These are phyloP conservation scores for Wallacemonas rigidus DNA, from an alignment of 208 protist species.

Conservation along the genomic window DNA sequence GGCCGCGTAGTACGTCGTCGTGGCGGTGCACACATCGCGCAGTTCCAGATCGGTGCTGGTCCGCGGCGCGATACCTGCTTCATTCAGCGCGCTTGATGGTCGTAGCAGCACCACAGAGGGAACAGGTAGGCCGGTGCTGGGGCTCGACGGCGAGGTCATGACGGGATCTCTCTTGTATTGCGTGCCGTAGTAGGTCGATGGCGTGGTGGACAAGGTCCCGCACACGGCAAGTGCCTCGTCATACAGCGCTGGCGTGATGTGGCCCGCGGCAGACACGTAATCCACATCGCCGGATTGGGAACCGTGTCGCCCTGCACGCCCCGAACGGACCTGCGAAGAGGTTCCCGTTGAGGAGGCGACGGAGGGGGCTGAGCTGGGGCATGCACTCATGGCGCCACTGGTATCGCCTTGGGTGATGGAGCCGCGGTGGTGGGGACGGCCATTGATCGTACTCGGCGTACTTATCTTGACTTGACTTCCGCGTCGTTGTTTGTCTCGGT, in stretches of 20 bases:
- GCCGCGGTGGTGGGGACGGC: background rate
- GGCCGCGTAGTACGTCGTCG: constrained; percentile 11
- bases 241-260: background rate
- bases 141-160: background rate
- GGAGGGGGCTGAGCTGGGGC: background rate
- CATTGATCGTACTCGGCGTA: background rate
- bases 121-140: constrained; percentile 14
- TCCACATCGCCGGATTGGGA: too few species aligned
- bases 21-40: background rate
- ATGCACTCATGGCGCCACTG: background rate
- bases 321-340: too few species aligned
- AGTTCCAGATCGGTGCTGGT: constrained; percentile 18
- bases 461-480: background rate
- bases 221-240: background rate
- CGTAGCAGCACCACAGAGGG: constrained; percentile 30
- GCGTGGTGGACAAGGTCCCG: background rate
- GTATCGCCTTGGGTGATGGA: too few species aligned
- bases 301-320: too few species aligned
- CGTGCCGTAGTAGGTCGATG: constrained; percentile 14
- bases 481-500: background rate
- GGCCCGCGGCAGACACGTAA: background rate
- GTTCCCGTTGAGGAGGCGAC: too few species aligned
- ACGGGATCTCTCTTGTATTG: constrained; percentile 12
- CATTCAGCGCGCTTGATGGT: constrained; percentile 10
- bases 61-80: constrained; percentile 10